Percentiles rank a stretch among this genome's conserved stretches.
Conservation (phyloP, 2,329 filamentous ascomycete species). For the Aschersonia sp. region DNA sequence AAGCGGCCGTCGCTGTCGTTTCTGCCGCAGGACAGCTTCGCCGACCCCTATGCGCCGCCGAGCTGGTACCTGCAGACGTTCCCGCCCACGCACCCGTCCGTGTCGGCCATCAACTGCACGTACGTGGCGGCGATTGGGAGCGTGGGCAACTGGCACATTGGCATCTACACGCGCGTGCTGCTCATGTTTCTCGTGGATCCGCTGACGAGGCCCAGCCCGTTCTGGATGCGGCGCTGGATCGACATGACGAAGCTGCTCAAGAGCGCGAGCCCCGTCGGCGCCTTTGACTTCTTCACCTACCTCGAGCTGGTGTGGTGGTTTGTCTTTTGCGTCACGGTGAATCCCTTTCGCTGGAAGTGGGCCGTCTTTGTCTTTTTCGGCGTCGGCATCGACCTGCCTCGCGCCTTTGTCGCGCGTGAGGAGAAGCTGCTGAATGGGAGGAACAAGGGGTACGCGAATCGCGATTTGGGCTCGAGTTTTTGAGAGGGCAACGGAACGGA, state of each 20-base stretch:
- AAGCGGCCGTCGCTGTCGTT: slow-evolving; percentile 60
- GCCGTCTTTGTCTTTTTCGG: slow-evolving; percentile 71
- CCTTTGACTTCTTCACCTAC: slow-evolving; percentile 86
- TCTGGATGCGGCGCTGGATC: slow-evolving; percentile 77
- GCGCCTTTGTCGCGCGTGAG: slow-evolving; percentile 52
- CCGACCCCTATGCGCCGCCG: slow-evolving; percentile 60
- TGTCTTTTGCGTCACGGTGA: slow-evolving; percentile 60
- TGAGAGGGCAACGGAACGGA: slow-evolving; percentile 1
- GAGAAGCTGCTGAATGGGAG: slow-evolving; percentile 39
- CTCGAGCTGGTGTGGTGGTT: slow-evolving; percentile 80
- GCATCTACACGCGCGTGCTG: slow-evolving; percentile 74
- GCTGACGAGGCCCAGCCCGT: slow-evolving; percentile 53
- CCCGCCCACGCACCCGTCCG: slow-evolving; percentile 55
- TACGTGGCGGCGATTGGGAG: slow-evolving; percentile 70
- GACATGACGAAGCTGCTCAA: slow-evolving; percentile 69
- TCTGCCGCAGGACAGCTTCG: slow-evolving; percentile 58
- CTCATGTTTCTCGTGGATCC: slow-evolving; percentile 80
- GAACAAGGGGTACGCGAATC: slow-evolving; percentile 17
- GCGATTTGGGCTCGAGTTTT: slow-evolving; percentile 9
- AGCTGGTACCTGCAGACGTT: slow-evolving; percentile 88
- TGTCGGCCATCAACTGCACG: slow-evolving; percentile 73
- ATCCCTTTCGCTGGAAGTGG: slow-evolving; percentile 89
- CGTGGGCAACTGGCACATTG: slow-evolving; percentile 79
- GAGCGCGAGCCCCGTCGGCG: slow-evolving; percentile 50
- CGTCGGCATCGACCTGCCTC: slow-evolving; percentile 51